phyloP scores from a whole-genome alignment of 257 asterid species.

The Cruciata laevipes region DNA sequence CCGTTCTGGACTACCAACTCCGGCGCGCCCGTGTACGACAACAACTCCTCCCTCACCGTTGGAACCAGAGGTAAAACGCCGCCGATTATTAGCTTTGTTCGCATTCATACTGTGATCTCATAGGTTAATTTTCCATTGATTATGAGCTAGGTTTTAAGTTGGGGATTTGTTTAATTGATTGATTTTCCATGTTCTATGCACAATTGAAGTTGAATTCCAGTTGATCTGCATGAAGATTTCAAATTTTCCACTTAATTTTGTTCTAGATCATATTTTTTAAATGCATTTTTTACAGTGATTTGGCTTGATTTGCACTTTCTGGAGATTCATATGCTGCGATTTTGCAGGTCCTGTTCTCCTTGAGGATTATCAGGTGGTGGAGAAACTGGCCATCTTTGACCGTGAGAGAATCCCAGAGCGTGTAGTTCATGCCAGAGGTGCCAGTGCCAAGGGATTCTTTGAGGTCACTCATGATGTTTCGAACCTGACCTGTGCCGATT shows the following conservation, averaged over 20 bases:
- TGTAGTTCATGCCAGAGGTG: slow-evolving; percentile 95
- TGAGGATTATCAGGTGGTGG: slow-evolving; percentile 90
- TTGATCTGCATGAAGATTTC: too few relatives aligned
- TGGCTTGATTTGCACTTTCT: not conserved
- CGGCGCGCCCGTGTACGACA: slow-evolving; percentile 88
- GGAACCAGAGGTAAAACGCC: slow-evolving; percentile 60
- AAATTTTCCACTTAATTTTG: too few relatives aligned
- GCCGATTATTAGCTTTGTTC: too few relatives aligned
- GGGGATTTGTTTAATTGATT: not conserved
- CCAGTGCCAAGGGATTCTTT: slow-evolving; percentile 96
- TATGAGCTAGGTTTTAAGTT: not conserved
- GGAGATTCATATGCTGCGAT: not conserved
- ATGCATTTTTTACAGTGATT: not conserved
- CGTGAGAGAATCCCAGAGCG: slow-evolving; percentile 97
- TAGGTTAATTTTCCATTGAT: not conserved
- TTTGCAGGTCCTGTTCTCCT: slow-evolving; percentile 79
- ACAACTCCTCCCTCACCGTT: slow-evolving; percentile 69
- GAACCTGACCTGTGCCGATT: slow-evolving; percentile 86
- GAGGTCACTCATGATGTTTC: slow-evolving; percentile 93
- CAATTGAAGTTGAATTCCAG: not conserved
- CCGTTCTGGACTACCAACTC: slow-evolving; percentile 77
- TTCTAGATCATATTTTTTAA: too few relatives aligned
- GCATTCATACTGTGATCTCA: too few relatives aligned
- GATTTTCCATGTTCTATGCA: not conserved
- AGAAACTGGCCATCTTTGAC: slow-evolving; percentile 80